Evolutionary conservation across 176 grass and related monocot genomes (phyloP), one percentile per base, ranked within the genome.

Genomic region (Cenchrus americanus): DNA sequence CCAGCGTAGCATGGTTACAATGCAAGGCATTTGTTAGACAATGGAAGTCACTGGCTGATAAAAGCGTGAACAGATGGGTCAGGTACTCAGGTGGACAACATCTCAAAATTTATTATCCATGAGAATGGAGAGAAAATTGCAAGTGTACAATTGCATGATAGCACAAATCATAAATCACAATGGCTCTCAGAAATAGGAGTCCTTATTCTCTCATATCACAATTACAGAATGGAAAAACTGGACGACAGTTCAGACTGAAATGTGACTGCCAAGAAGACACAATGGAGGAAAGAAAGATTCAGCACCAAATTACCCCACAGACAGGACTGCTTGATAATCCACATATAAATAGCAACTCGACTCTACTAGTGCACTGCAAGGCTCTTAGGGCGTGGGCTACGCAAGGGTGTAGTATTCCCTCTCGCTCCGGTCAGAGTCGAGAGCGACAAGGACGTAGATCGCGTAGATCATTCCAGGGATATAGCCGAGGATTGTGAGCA

Each of bases 401-500:
- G 88, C 88, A 22, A 91, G 75, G 41, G 64, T 32, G 13, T 77
- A 52, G 69, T 94, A 94, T 6, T 91, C 92, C 58, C 89, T 83
- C 17, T 66, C 51, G 9, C 71, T 8, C 2, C 59, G 57, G 5
- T 88, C 79, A 5, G 85, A 27, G 73, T 84, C 44, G 5, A 91
- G 69, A 18, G 89, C 78, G 37, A 94, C 82, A 53, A 94, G 89
- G 22, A 94, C 75, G 11, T 86, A 94, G 27, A 94, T 60, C 0
- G 89, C 92, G 4, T 94, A 94, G 86, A 94, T 85, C 70, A 94
- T 94, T 60, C 92, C 92, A 47, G 92, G 92, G 60, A 94, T 4
- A 49, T 89, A 91, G 64, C 92, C 92, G 53, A 94, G 75, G 76
- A 94, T 65, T 14, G 92, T 94, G 66, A 94, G 89, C 80, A 91